phyloP scores from a whole-genome alignment of 352 stramenopile genomes.

The Phytopythium kandeliae region DNA sequence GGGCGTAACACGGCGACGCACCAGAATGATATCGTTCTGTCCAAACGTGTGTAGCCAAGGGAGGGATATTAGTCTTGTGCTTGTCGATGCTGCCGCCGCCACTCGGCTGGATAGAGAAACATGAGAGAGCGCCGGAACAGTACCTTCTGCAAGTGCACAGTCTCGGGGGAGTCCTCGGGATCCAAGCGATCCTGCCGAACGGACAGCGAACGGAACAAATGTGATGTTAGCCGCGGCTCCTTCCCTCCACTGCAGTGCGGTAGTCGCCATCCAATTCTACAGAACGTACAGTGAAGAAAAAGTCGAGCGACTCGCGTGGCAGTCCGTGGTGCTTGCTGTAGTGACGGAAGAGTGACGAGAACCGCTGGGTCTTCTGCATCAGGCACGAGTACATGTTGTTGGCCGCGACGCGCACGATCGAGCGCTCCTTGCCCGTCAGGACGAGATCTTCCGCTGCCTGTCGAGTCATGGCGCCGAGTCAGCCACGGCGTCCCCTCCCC shows the following conservation, averaged over 20 bases:
- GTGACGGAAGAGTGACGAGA: constrained; percentile 97
- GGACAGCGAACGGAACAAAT: not conserved
- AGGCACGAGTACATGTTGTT: constrained; percentile 93
- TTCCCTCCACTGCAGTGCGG: not conserved
- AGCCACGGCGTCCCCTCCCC: too few relatives aligned
- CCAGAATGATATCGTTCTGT: constrained; percentile 86
- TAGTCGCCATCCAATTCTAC: not conserved
- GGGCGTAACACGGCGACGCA: constrained; percentile 44
- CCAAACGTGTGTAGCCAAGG: not conserved
- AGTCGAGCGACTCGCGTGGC: constrained; percentile 95
- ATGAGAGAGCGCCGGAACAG: too few relatives aligned
- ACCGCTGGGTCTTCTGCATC: constrained; percentile 98
- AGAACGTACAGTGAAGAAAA: constrained; percentile 92
- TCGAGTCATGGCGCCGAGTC: too few relatives aligned
- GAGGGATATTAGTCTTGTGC: not conserved
- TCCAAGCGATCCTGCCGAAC: constrained; percentile 57
- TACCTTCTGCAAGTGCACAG: constrained; percentile 81
- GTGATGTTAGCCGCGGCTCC: not conserved
- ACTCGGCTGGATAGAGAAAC: too few relatives aligned
- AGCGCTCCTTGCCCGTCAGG: constrained; percentile 70
- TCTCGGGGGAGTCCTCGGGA: constrained; percentile 79
- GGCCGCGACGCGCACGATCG: constrained; percentile 74
- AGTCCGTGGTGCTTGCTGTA: constrained; percentile 99
- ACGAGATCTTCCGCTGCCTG: constrained; percentile 76
- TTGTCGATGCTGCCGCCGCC: not conserved